A percentile compares a stretch with the other conserved stretches of the same genome.
phyloP scores from a whole-genome alignment of 1,284 basidiomycete genomes.

The Pisolithus thermaeus region DNA sequence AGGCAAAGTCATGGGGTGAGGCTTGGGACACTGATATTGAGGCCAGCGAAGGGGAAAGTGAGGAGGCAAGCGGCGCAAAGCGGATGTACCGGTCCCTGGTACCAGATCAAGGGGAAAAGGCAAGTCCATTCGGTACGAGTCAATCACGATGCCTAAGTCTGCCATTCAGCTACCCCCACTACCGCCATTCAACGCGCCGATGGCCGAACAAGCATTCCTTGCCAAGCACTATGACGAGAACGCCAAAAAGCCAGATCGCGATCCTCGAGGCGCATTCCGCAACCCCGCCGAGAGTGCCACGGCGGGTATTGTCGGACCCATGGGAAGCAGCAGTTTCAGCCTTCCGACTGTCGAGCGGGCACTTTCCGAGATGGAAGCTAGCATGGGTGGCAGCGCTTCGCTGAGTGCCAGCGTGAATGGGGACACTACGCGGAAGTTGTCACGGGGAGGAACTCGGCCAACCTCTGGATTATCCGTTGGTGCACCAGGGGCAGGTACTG shows the following conservation, averaged over 20 bases:
- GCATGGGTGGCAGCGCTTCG: constrained; percentile 28
- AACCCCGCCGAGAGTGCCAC: constrained; percentile 50
- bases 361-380: constrained; percentile 79
- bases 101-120: constrained; percentile 68
- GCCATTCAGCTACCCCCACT: constrained; percentile 51
- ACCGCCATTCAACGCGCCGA: constrained; percentile 71
- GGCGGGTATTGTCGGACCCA: constrained; percentile 80
- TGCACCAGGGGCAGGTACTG: constrained; percentile 9
- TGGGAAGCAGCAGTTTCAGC: constrained; percentile 77
- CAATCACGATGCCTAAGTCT: constrained; percentile 1
- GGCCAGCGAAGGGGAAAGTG: constrained; percentile 32
- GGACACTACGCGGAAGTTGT: constrained; percentile 30
- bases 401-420: constrained; percentile 28
- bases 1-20: constrained; percentile 73
- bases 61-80: constrained; percentile 46
- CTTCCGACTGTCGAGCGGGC: constrained; percentile 84
- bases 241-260: constrained; percentile 80
- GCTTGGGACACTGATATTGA: constrained; percentile 77
- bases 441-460: constrained; percentile 26
- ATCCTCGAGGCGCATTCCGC: constrained; percentile 82
- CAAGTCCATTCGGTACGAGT: constrained; percentile 24
- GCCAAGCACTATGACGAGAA: constrained; percentile 86
- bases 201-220: constrained; percentile 83
- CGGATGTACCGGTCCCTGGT: constrained; percentile 59
- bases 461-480: constrained; percentile 18